phyloP scores from a whole-genome alignment of 805 yeast genomes.

The Brettanomyces sp. region DNA sequence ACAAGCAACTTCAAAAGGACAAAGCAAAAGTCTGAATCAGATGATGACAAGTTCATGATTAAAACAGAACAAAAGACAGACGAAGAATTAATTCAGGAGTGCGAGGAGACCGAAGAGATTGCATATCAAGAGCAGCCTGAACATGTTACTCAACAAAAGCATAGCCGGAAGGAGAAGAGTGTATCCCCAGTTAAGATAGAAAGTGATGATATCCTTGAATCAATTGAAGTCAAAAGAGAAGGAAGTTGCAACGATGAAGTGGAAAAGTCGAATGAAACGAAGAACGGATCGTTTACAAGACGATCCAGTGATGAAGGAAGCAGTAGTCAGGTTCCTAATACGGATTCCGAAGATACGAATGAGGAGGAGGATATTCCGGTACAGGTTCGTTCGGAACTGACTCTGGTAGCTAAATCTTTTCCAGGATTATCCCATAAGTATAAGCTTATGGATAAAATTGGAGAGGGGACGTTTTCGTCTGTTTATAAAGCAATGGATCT shows the following conservation, averaged over 20 bases:
- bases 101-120: background rate
- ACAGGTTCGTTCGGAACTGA: constrained; percentile 27
- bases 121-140: background rate
- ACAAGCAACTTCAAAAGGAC: too few species aligned
- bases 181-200: background rate
- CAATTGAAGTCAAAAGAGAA: too few species aligned
- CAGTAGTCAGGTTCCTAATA: background rate
- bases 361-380: constrained; percentile 6
- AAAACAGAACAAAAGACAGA: constrained; percentile 1
- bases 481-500: constrained; percentile 53
- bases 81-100: constrained; percentile 1
- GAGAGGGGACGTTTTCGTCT: constrained; percentile 77
- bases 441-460: constrained; percentile 41
- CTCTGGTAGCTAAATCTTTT: constrained; percentile 18
- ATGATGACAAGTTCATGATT: background rate
- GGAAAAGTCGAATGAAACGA: background rate
- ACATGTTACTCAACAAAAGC: too few species aligned
- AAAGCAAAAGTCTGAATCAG: background rate
- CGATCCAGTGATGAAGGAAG: too few species aligned
- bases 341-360: background rate
- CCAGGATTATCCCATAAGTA: constrained; percentile 26
- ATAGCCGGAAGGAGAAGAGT: too few species aligned
- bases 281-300: too few species aligned
- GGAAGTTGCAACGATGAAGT: too few species aligned
- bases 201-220: too few species aligned